phyloP scores from a whole-genome alignment of 164 flowering plant species.

The Echeveria elegans region DNA sequence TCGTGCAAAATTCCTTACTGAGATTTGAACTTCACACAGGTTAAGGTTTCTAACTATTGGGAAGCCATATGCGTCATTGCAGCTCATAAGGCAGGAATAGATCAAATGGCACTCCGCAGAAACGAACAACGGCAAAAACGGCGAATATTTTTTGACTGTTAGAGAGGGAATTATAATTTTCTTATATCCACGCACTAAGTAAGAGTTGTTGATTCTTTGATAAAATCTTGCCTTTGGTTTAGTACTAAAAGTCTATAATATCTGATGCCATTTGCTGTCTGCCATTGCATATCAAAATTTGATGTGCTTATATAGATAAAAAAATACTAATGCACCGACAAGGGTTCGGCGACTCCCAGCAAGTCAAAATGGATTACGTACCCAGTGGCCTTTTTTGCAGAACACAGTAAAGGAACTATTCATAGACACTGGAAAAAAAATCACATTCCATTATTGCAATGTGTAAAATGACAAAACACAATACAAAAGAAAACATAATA shows the following conservation, averaged over 20 bases:
- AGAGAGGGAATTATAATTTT: neutral
- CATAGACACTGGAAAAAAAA: neutral
- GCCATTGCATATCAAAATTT: neutral
- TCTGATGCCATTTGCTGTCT: neutral
- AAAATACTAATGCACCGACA: neutral
- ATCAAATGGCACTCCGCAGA: slow-evolving; percentile 58
- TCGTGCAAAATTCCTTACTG: no score
- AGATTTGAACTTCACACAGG: slow-evolving; percentile 29
- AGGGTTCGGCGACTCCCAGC: neutral
- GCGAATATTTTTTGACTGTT: neutral
- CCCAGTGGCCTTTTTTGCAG: neutral
- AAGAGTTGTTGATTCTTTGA: neutral
- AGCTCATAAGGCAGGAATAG: slow-evolving; percentile 80
- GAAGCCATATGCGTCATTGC: slow-evolving; percentile 72
- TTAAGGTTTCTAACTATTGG: slow-evolving; percentile 76
- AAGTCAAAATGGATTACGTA: neutral
- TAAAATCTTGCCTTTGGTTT: no score
- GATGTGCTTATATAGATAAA: neutral
- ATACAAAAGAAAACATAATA: no score
- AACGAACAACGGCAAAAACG: neutral
- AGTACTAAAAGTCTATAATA: neutral
- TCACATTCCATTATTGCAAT: neutral
- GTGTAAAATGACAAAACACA: no score
- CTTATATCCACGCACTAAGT: neutral
- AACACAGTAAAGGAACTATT: neutral